These are phyloP conservation scores for Adansonia digitata DNA, from an alignment of 345 rosid species.

Conservation along the genomic window DNA sequence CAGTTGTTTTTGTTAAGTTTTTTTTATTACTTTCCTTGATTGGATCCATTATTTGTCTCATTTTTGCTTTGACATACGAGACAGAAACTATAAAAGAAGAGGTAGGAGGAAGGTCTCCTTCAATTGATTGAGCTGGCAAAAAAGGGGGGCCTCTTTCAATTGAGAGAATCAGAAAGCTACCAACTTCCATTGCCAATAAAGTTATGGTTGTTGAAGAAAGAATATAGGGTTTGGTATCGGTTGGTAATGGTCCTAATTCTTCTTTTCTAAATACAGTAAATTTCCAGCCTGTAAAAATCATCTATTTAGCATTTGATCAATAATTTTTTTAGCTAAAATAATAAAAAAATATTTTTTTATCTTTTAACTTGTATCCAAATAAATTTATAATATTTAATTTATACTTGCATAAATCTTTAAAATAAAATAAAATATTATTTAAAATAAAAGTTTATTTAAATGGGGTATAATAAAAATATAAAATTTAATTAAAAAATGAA, in stretches of 20 bases:
- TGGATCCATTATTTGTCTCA: constrained; percentile 16
- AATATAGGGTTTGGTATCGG: constrained; percentile 21
- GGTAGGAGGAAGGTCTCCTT: not conserved
- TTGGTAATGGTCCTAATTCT: constrained; percentile 13
- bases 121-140: constrained; percentile 16
- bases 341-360: too few species aligned
- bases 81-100: not conserved
- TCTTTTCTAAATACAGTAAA: not conserved
- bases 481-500: too few species aligned
- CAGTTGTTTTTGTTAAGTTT: not conserved
- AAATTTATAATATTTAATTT: too few species aligned
- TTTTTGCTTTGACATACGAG: not conserved
- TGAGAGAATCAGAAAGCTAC: constrained; percentile 17
- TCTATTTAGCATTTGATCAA: not conserved
- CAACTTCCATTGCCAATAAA: constrained; percentile 21
- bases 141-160: constrained; percentile 12
- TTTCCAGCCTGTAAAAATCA: constrained; percentile 24
- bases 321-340: too few species aligned
- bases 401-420: too few species aligned
- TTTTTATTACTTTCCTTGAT: constrained; percentile 5
- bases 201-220: constrained; percentile 5
- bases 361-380: too few species aligned
- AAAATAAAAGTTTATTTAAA: too few species aligned
- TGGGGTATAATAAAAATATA: too few species aligned
- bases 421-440: too few species aligned